Evolutionary conservation across 441 rosid genomes (phyloP).

Genomic region (Syzygium syzygioides): DNA sequence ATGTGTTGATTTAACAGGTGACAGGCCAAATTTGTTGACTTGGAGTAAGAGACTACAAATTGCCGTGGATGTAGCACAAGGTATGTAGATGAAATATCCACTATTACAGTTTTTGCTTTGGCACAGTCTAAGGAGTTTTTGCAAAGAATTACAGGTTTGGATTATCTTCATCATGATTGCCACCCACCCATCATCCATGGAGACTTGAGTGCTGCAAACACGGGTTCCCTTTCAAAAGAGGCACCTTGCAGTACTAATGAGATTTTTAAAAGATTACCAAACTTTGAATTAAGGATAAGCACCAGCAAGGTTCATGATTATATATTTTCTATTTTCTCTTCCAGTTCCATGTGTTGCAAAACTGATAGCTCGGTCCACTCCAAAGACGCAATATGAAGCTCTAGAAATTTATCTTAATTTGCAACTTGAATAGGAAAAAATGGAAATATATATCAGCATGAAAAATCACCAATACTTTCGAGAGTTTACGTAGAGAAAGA

Average conservation of each 20-base stretch:
- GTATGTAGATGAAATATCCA: too few species aligned
- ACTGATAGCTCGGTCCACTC: background rate
- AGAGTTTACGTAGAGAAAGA: background rate
- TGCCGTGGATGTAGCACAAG: too few species aligned
- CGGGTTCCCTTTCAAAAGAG: background rate
- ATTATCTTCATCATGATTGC: too few species aligned
- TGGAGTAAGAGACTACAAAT: too few species aligned
- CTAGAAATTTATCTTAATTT: background rate
- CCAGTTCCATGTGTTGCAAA: background rate
- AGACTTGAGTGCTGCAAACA: too few species aligned
- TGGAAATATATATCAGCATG: background rate
- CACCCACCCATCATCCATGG: too few species aligned
- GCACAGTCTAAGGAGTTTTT: too few species aligned
- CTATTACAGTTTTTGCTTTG: too few species aligned
- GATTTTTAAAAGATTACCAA: background rate
- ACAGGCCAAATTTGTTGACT: too few species aligned
- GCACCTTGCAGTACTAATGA: background rate
- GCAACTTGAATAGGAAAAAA: background rate
- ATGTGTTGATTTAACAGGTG: too few species aligned
- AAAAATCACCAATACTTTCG: background rate
- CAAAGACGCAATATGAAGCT: background rate
- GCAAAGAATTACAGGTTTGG: too few species aligned
- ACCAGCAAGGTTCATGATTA: background rate
- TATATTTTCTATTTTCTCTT: too few species aligned
- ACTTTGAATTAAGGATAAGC: background rate